phyloP scores from a whole-genome alignment of 2,329 filamentous ascomycete species.

The Stenocarpella maydis region DNA sequence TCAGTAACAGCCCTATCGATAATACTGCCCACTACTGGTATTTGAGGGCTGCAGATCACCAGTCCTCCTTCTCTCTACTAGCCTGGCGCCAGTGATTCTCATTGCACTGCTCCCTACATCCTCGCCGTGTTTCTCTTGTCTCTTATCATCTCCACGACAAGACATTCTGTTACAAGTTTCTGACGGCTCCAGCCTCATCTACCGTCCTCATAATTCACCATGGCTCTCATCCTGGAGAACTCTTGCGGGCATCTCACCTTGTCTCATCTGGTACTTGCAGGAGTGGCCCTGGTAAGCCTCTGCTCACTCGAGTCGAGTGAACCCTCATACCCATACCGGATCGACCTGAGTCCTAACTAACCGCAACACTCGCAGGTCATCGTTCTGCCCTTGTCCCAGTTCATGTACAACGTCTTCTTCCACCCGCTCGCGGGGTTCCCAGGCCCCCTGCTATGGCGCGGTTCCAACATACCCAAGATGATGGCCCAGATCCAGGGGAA shows the following conservation, averaged over 20 bases:
- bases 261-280: not conserved
- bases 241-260: slow-evolving; percentile 10
- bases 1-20: too few species aligned
- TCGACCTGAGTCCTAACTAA: not conserved
- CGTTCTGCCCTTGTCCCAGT: slow-evolving; percentile 3
- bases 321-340: too few species aligned
- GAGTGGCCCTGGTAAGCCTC: not conserved
- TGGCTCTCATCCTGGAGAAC: slow-evolving; percentile 19
- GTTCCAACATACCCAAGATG: slow-evolving; percentile 36
- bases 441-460: slow-evolving; percentile 31
- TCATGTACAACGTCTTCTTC: slow-evolving; percentile 35
- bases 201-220: not conserved
- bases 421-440: slow-evolving; percentile 34
- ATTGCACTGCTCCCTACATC: too few species aligned
- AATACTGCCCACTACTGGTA: too few species aligned
- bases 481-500: slow-evolving; percentile 31
- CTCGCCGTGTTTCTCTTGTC: not conserved
- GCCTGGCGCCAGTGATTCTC: too few species aligned
- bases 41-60: too few species aligned
- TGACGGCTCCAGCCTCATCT: not conserved
- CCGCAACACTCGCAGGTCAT: not conserved
- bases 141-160: not conserved
- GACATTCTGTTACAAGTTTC: not conserved
- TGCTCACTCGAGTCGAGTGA: not conserved
- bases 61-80: too few species aligned